Conservation (phyloP, 768 basidiomycete species). For the Gymnopilus dilepis region DNA sequence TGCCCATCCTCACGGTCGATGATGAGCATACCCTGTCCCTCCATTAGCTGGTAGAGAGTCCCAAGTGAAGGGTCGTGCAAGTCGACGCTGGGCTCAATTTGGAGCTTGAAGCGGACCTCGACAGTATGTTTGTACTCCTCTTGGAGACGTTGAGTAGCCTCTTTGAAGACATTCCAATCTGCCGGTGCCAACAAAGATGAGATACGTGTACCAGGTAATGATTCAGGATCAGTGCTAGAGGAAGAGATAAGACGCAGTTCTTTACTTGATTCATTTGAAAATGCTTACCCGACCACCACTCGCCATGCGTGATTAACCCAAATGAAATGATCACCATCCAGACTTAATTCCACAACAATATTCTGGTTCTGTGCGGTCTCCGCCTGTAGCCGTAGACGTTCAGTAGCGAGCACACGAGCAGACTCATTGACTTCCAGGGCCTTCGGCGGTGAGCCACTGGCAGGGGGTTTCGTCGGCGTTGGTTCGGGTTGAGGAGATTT, state of each 20-base stretch:
- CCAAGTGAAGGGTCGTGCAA: slow-evolving; percentile 55
- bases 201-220: slow-evolving; percentile 78
- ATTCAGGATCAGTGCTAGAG: slow-evolving; percentile 80
- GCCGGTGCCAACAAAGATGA: slow-evolving; percentile 79
- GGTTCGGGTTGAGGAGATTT: slow-evolving; percentile 40
- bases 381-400: slow-evolving; percentile 86
- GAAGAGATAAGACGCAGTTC: neutral
- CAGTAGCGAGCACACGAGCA: slow-evolving; percentile 84
- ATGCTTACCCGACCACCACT: slow-evolving; percentile 83
- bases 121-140: slow-evolving; percentile 94
- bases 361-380: slow-evolving; percentile 96
- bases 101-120: slow-evolving; percentile 88
- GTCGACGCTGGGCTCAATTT: slow-evolving; percentile 67
- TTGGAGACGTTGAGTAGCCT: slow-evolving; percentile 83
- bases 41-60: slow-evolving; percentile 82
- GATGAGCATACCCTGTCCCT: slow-evolving; percentile 99
- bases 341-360: slow-evolving; percentile 91
- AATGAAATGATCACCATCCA: slow-evolving; percentile 93
- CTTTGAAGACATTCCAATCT: slow-evolving; percentile 84
- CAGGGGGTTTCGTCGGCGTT: slow-evolving; percentile 37
- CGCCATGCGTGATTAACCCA: slow-evolving; percentile 98
- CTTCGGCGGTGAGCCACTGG: slow-evolving; percentile 41
- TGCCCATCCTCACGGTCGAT: slow-evolving; percentile 87
- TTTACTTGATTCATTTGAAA: neutral
- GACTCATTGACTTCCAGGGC: slow-evolving; percentile 69